Evolutionary conservation across 495 filamentous ascomycete genomes (phyloP).

Genomic region (Annulohypoxylon bovei): DNA sequence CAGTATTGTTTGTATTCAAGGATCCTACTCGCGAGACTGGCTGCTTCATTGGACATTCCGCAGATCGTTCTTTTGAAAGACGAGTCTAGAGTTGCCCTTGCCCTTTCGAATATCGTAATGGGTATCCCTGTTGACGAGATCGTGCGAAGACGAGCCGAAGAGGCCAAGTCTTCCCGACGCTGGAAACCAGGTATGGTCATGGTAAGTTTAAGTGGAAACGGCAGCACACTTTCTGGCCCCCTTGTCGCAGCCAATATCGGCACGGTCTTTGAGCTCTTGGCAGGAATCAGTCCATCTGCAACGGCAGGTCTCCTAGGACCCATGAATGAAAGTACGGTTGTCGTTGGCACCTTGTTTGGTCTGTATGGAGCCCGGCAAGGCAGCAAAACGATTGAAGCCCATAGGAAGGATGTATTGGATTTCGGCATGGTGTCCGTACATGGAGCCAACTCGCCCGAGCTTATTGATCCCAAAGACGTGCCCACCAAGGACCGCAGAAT

Average conservation of each 20-base stretch:
- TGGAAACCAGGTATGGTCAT: constrained; percentile 84
- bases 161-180: constrained; percentile 69
- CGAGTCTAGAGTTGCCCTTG: constrained; percentile 78
- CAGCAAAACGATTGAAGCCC: constrained; percentile 85
- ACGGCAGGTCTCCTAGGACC: constrained; percentile 82
- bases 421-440: constrained; percentile 87
- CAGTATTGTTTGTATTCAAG: constrained; percentile 81
- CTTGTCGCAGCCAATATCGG: constrained; percentile 85
- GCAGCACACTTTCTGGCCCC: constrained; percentile 82
- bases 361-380: constrained; percentile 88
- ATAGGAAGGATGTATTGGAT: constrained; percentile 86
- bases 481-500: constrained; percentile 66
- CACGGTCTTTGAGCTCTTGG: constrained; percentile 78
- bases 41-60: constrained; percentile 73
- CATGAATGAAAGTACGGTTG: constrained; percentile 76
- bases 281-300: constrained; percentile 73
- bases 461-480: constrained; percentile 54
- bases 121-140: constrained; percentile 75
- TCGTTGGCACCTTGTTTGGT: constrained; percentile 87
- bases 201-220: constrained; percentile 75
- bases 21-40: constrained; percentile 74
- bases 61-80: constrained; percentile 72
- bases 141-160: constrained; percentile 71
- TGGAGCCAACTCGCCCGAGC: constrained; percentile 45
- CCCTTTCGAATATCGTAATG: constrained; percentile 76